phyloP scores from a whole-genome alignment of 192 early-diverging fungal genomes.

The Phycomyces nitens region DNA sequence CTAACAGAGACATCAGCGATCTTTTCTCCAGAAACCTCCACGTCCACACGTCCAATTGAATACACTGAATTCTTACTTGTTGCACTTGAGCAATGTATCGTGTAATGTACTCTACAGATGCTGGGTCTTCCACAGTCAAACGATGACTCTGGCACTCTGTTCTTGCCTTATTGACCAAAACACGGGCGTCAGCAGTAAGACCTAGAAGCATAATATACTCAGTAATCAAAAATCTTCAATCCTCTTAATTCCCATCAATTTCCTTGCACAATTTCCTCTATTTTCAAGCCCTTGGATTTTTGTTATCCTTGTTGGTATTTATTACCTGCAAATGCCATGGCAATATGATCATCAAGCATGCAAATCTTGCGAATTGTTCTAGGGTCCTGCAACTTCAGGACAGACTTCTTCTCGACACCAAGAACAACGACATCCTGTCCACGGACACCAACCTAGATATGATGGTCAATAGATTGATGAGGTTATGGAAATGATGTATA shows the following conservation, averaged over 20 bases:
- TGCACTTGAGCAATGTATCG: slow-evolving; percentile 94
- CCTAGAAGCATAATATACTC: slow-evolving; percentile 45
- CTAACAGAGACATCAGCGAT: slow-evolving; percentile 30
- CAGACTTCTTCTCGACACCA: slow-evolving; percentile 96
- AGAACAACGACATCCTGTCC: slow-evolving; percentile 88
- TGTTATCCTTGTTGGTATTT: not conserved
- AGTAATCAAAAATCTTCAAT: not conserved
- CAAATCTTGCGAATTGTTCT: slow-evolving; percentile 95
- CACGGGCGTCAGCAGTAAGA: slow-evolving; percentile 92
- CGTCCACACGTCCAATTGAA: too few species aligned
- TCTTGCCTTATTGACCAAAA: slow-evolving; percentile 93
- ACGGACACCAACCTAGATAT: slow-evolving; percentile 87
- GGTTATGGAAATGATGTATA: not conserved
- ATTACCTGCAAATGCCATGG: slow-evolving; percentile 90
- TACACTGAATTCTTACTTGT: slow-evolving; percentile 58
- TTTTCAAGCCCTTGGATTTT: not conserved
- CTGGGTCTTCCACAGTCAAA: slow-evolving; percentile 95
- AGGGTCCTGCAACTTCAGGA: slow-evolving; percentile 93
- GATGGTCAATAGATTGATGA: too few species aligned
- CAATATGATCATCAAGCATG: slow-evolving; percentile 95
- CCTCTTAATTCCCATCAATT: not conserved
- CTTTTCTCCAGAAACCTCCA: not conserved
- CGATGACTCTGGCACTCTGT: slow-evolving; percentile 97
- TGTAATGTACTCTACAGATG: slow-evolving; percentile 96
- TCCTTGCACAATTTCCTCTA: not conserved